Conservation (phyloP, 106 monocot species). For the Iris macrosiphon region DNA sequence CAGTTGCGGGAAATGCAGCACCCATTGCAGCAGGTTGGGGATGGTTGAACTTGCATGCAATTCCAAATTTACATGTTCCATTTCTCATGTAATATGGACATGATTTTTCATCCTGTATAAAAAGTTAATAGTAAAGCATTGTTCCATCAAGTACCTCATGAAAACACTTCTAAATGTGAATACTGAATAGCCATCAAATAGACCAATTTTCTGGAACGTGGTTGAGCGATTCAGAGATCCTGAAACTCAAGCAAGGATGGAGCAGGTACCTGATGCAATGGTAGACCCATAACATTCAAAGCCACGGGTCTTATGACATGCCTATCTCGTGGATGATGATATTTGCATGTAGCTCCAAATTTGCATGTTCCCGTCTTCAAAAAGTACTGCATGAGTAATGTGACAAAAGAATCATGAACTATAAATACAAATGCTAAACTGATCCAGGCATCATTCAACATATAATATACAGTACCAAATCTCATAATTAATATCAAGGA, state of each 20-base stretch:
- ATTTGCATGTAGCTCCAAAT: constrained; percentile 78
- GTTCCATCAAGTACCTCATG: too few relatives aligned
- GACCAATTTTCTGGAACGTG: too few relatives aligned
- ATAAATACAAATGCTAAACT: too few relatives aligned
- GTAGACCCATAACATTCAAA: constrained; percentile 63
- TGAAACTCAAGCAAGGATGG: not conserved
- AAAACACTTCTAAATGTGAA: too few relatives aligned
- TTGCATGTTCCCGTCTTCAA: constrained; percentile 82
- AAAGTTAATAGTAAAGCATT: too few relatives aligned
- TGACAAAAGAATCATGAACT: too few relatives aligned
- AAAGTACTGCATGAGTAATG: constrained; percentile 66
- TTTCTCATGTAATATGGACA: constrained; percentile 80
- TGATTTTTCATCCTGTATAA: constrained; percentile 58
- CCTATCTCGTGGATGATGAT: constrained; percentile 81
- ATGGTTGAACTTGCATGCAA: constrained; percentile 72
- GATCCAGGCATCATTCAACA: too few relatives aligned
- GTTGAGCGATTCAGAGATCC: not conserved
- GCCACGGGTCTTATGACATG: constrained; percentile 26
- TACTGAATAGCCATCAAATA: too few relatives aligned
- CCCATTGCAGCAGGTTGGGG: constrained; percentile 45
- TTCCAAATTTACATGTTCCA: constrained; percentile 69
- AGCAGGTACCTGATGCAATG: constrained; percentile 63
- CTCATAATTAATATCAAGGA: too few relatives aligned
- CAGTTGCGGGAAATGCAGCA: constrained; percentile 20
- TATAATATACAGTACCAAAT: too few relatives aligned